These are phyloP conservation scores for Hyparrhenia diplandra DNA, from an alignment of 176 grass and related monocot genomes.

Conservation along the genomic window DNA sequence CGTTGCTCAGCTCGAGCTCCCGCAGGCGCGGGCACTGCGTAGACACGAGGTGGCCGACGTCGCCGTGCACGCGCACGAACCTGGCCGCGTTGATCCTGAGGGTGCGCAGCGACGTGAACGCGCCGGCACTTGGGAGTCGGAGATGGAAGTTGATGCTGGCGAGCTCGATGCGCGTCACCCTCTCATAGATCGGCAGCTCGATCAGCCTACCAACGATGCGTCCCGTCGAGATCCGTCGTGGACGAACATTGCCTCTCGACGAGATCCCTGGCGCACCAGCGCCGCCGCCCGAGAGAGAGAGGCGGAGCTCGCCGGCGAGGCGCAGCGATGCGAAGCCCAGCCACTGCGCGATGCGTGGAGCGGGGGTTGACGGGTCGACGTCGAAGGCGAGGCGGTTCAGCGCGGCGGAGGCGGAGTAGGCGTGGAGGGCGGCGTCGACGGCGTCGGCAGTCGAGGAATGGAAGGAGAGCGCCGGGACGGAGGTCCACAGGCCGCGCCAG, in stretches of 20 bases:
- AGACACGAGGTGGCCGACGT: background rate
- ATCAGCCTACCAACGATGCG: background rate
- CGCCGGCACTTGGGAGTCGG: background rate
- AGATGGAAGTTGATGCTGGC: background rate
- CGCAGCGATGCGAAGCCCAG: conserved; percentile 7
- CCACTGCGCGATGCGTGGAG: background rate
- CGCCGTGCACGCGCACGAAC: background rate
- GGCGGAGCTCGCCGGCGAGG: background rate
- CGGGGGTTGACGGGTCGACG: background rate
- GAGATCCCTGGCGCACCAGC: too few species aligned
- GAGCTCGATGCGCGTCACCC: background rate
- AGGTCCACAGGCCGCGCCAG: conserved; percentile 4
- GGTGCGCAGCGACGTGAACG: background rate
- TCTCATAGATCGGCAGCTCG: background rate
- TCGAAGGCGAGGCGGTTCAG: too few species aligned
- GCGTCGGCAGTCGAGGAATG: too few species aligned
- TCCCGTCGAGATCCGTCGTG: too few species aligned
- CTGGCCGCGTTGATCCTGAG: background rate
- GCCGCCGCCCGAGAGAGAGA: background rate
- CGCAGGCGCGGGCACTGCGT: background rate
- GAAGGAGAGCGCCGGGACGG: conserved; percentile 2
- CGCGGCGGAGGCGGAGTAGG: too few species aligned
- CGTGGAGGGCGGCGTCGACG: conserved; percentile 6
- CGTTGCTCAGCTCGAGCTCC: background rate
- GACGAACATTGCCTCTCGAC: too few species aligned